phyloP scores from a whole-genome alignment of 176 grass and related monocot species.

The Eleusine indica region DNA sequence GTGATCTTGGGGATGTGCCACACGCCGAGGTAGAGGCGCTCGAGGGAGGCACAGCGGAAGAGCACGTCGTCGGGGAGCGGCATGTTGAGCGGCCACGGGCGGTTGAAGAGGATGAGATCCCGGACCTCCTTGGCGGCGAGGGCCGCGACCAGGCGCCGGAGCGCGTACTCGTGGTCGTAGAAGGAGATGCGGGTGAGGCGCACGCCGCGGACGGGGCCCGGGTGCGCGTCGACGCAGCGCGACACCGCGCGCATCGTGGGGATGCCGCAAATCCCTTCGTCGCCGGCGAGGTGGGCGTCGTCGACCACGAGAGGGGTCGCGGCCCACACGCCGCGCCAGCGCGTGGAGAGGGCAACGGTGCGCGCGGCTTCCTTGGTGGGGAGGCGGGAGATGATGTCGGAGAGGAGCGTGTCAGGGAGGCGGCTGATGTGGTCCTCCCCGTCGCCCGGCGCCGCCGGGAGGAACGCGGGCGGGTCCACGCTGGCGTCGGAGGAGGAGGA shows the following conservation, averaged over 20 bases:
- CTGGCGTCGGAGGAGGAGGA: constrained; percentile 4
- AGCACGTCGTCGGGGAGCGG: constrained; percentile 32
- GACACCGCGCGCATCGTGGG: constrained; percentile 14
- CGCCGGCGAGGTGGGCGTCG: constrained; percentile 34
- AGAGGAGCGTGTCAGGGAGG: too few species aligned
- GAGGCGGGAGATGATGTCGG: too few species aligned
- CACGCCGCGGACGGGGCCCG: constrained; percentile 22
- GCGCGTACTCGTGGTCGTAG: constrained; percentile 26
- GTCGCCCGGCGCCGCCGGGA: too few species aligned
- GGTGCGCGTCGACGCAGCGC: constrained; percentile 37
- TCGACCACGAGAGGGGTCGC: constrained; percentile 42
- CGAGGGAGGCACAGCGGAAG: constrained; percentile 21
- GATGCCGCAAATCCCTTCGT: not conserved
- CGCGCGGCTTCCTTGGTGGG: constrained; percentile 6
- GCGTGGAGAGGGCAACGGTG: constrained; percentile 12
- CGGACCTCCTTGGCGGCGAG: constrained; percentile 34
- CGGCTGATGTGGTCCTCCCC: too few species aligned
- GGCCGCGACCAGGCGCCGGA: constrained; percentile 10
- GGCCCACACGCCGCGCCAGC: constrained; percentile 36
- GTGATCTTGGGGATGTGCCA: constrained; percentile 22
- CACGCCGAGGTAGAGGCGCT: constrained; percentile 38
- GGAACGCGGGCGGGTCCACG: too few species aligned
- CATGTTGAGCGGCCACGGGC: constrained; percentile 44
- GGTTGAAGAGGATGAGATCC: constrained; percentile 45
- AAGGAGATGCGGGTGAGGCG: constrained; percentile 41